Base-by-base conservation (phyloP, 495 filamentous ascomycete species). In the Talaromyces adpressus region DNA sequence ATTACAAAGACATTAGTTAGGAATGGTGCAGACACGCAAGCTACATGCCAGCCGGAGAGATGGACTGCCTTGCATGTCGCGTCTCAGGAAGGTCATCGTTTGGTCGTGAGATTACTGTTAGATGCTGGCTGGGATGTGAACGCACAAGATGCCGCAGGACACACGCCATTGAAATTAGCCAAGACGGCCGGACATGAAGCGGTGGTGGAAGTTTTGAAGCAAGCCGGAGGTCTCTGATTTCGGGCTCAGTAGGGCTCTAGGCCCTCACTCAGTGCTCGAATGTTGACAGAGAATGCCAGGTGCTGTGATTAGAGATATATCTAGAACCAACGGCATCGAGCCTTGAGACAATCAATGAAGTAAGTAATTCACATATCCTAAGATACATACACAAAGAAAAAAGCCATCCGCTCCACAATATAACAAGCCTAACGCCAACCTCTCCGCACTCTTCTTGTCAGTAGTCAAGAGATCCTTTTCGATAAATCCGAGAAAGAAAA, bases 21-120 rank as follows among this genome's bases (percentile, higher is more conserved):
- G 14, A 27, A 57, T 32, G 53, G 53, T 18, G 25, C 25, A 6
- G 9, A 57, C n/a, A 32, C 53, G 14, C 16, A 7, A 57, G 18
- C 53, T 8, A 30, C 27, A 16, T 57, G 25, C 23, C 22, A 57
- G 14, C 53, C 53, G 23, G 23, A 57, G 25, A 14, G 25, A 6
- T 57, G 53, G 53, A 57, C 53, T 32, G 25, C 53, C 23, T 32
- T 57, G 27, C 53, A 57, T 30, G 11, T 57, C 23, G 53, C 53
- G 12, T 32, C 53, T 57, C 23, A 57, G 2, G 53, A 1, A 2
- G 53, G 25, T 5, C 27, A 57, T 57, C 53, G 53, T 32, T 57
- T 57, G 27, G 16, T 57, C 5, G 53, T 57, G 23, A 18, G 53
- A 32, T 23, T 57, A 8, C 23, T 57, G 53, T 32, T 57, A 57